Conservation (phyloP, 2,329 filamentous ascomycete genomes). For the Huntiella bhutanensis region DNA sequence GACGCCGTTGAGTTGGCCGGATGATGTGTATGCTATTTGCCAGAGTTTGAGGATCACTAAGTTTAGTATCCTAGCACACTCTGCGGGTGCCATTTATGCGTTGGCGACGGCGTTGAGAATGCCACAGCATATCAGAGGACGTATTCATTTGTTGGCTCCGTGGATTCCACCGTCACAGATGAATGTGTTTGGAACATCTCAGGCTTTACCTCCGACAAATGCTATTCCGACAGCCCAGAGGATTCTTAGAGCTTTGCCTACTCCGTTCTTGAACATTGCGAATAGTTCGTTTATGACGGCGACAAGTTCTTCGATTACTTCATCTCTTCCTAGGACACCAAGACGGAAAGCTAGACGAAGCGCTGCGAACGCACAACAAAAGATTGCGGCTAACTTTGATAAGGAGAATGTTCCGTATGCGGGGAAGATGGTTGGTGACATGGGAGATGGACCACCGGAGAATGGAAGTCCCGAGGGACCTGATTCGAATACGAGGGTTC, state of each 20-base stretch:
- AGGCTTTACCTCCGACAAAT: conserved; percentile 59
- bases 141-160: conserved; percentile 82
- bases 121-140: conserved; percentile 85
- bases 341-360: conserved; percentile 32
- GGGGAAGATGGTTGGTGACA: background rate
- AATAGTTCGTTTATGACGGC: conserved; percentile 92
- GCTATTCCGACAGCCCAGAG: conserved; percentile 82
- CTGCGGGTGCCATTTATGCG: conserved; percentile 93
- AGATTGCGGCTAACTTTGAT: background rate
- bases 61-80: conserved; percentile 91
- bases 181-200: conserved; percentile 55
- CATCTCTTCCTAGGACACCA: conserved; percentile 50
- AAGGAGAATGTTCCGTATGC: conserved; percentile 2
- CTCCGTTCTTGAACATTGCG: conserved; percentile 77
- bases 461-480: background rate
- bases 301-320: conserved; percentile 70
- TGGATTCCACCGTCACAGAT: conserved; percentile 96
- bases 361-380: background rate
- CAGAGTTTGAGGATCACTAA: conserved; percentile 81
- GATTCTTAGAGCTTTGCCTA: conserved; percentile 75
- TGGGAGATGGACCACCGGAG: background rate
- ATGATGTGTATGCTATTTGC: conserved; percentile 85
- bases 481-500: conserved; percentile 18
- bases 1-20: conserved; percentile 81
- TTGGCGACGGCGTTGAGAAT: conserved; percentile 87